A percentile compares a stretch with the other conserved stretches of the same genome.
Evolutionary conservation across 306 rosid species (phyloP).

Genomic region (Trifolium repens): DNA sequence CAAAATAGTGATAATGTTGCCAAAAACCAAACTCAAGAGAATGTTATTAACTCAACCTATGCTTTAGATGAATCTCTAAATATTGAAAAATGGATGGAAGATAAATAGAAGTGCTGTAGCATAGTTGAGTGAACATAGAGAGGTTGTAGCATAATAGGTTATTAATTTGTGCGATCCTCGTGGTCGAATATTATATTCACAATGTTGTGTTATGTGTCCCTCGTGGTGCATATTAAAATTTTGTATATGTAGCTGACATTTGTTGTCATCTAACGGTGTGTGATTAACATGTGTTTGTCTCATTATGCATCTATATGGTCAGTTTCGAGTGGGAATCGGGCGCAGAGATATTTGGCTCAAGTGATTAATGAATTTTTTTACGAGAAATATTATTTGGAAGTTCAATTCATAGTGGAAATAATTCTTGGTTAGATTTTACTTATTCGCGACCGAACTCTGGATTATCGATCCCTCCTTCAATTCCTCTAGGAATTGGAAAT

Average conservation of each 20-base stretch:
- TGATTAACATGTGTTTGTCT: not conserved
- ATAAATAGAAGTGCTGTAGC: not conserved
- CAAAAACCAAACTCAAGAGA: not conserved
- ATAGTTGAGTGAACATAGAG: not conserved
- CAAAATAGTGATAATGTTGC: not conserved
- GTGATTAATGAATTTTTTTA: too few relatives aligned
- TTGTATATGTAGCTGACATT: not conserved
- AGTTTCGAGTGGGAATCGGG: too few relatives aligned
- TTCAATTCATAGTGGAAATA: too few relatives aligned
- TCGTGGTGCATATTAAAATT: slow-evolving; percentile 12
- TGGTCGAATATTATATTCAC: slow-evolving; percentile 17
- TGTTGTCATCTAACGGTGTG: not conserved
- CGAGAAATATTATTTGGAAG: too few relatives aligned
- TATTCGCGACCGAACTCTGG: too few relatives aligned
- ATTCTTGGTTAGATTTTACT: too few relatives aligned
- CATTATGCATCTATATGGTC: too few relatives aligned
- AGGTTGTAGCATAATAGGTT: not conserved
- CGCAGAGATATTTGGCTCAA: too few relatives aligned
- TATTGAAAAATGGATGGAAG: not conserved
- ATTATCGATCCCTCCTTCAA: too few relatives aligned
- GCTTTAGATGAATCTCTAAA: not conserved
- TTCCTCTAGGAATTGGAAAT: too few relatives aligned
- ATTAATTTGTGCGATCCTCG: slow-evolving; percentile 31
- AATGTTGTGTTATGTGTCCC: not conserved
- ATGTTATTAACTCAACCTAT: not conserved